Conservation (phyloP, 345 rosid species). For the Gossypium rotundifolium region DNA sequence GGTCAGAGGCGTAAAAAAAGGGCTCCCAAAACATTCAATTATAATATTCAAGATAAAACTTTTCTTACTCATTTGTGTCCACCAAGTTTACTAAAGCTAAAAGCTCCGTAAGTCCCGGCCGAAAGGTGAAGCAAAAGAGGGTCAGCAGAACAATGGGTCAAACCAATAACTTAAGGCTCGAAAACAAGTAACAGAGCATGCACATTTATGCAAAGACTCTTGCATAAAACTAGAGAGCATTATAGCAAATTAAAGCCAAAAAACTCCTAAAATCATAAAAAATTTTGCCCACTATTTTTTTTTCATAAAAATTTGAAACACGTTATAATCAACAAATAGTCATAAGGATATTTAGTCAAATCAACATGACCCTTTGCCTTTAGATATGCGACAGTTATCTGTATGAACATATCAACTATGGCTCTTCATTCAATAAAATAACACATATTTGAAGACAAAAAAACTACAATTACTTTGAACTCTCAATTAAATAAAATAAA, state of each 20-base stretch:
- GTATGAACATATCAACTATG: not conserved
- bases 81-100: constrained; percentile 45
- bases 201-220: not conserved
- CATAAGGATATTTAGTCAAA: not conserved
- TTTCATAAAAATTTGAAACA: not conserved
- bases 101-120: constrained; percentile 22
- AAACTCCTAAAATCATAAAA: constrained; percentile 13
- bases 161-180: not conserved
- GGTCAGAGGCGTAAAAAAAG: constrained; percentile 1
- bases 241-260: not conserved
- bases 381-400: not conserved
- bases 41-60: constrained; percentile 4
- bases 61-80: constrained; percentile 45
- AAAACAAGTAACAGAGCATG: not conserved
- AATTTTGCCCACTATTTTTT: constrained; percentile 24
- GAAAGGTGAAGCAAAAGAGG: constrained; percentile 6
- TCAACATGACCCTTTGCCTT: not conserved
- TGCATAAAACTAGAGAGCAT: not conserved
- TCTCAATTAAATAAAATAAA: not conserved
- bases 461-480: not conserved
- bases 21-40: not conserved
- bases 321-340: not conserved
- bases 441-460: not conserved
- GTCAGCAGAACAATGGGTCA: not conserved
- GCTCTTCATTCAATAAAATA: not conserved